Base-by-base conservation (phyloP, 805 yeast genomes). In the Starmerella riodocensis region DNA sequence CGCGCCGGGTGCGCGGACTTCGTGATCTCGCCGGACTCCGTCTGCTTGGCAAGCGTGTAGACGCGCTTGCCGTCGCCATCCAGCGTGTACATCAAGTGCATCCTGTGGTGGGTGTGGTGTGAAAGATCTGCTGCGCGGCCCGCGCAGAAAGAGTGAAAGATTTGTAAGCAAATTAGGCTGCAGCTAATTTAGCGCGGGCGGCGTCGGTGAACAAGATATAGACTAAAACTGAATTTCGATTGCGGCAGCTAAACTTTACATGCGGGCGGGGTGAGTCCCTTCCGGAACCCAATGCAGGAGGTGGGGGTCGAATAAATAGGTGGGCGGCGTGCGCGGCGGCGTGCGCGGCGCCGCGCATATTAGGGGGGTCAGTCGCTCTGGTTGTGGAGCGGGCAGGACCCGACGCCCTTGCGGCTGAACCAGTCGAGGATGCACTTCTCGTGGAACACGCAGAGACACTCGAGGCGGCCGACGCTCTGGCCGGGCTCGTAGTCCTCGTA, bases 1-100 rank as follows among this genome's bases (percentile, higher is more conserved):
- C 99, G 79, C 39, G 99, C 98, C 47, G 99, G 99, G 64, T 91
- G 99, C 30, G 98, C 98, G 52, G 94, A 81, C 69, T 85, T 84
- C 59, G 99, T 93, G 69, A 88, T 85, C 62, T 85, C 94, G 47
- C 98, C 97, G 6, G 69, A 64, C 46, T 70, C 85, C 41, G 93
- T 78, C 53, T 59, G 50, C 69, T 91, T 91, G 63, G 82, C 69
- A 52, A 91, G 70, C 40, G 99, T 91, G 73, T 91, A 91, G 56
- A 81, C 63, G 65, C 99, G 80, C 73, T 88, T 88, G 54, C 98
- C 98, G 54, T 86, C 94, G 47, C 76, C 74, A 57, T 86, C 94
- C 58, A 79, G 64, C 46, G 96, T 86, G 85, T 81, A 91, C 99
- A 91, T 91, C 64, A 91, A 79, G 80, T 91, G 98, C 99, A 91